These are phyloP conservation scores for Aspergillus pseudoglaucus DNA, from an alignment of 2,329 filamentous ascomycete genomes.

Conservation along the genomic window DNA sequence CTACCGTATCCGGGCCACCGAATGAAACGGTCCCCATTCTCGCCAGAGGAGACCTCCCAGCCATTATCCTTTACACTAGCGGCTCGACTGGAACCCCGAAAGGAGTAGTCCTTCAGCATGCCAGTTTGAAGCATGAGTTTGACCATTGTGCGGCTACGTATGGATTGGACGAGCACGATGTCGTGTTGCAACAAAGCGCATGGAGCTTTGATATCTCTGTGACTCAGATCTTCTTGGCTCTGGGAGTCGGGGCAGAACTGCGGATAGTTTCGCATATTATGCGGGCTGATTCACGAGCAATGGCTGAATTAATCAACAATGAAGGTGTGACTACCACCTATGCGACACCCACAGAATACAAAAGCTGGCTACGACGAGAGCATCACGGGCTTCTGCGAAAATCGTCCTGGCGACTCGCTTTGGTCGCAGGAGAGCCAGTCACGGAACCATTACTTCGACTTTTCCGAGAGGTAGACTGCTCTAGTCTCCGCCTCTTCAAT, in stretches of 20 bases:
- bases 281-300: constrained; percentile 7
- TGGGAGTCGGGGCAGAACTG: constrained; percentile 7
- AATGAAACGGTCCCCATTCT: not conserved
- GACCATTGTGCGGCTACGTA: not conserved
- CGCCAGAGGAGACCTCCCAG: too few relatives aligned
- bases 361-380: constrained; percentile 4
- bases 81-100: constrained; percentile 6
- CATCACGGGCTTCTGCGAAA: not conserved
- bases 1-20: not conserved
- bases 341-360: constrained; percentile 13
- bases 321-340: constrained; percentile 5
- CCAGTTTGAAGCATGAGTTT: not conserved
- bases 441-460: not conserved
- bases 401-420: not conserved
- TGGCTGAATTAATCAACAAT: constrained; percentile 4
- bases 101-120: constrained; percentile 1
- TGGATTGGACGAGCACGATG: not conserved
- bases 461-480: not conserved
- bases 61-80: constrained; percentile 2
- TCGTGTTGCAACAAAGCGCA: constrained; percentile 11
- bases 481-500: not conserved
- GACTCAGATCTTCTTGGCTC: constrained; percentile 5
- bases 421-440: not conserved
- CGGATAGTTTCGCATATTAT: not conserved
- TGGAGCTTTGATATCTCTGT: constrained; percentile 9